Conservation (phyloP, 257 asterid species). For the Solanum sejunctum region DNA sequence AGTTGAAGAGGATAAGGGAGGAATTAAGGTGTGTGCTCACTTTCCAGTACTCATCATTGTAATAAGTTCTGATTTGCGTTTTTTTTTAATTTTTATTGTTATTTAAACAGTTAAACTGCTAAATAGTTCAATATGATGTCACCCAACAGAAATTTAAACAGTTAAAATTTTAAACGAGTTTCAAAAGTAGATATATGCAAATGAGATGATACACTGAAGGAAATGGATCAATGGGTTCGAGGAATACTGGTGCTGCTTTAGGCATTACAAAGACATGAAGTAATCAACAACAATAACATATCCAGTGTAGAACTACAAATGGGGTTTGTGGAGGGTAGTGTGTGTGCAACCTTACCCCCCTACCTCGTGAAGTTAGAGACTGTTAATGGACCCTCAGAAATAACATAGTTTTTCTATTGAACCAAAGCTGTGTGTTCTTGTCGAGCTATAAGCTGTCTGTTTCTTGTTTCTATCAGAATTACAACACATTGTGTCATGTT, state of each 20-base stretch:
- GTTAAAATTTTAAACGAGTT: background rate
- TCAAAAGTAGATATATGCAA: background rate
- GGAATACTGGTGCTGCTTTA: background rate
- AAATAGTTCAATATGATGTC: background rate
- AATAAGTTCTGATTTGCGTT: background rate
- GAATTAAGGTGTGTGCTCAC: constrained; percentile 60
- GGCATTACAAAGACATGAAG: background rate
- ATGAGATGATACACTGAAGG: background rate
- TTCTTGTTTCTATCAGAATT: background rate
- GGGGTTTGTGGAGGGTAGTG: too few relatives aligned
- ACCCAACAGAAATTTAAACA: background rate
- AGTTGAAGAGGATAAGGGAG: constrained; percentile 88
- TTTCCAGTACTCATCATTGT: background rate
- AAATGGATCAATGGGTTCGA: background rate
- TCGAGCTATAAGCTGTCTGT: background rate
- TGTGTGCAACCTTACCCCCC: too few relatives aligned
- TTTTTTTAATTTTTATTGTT: background rate
- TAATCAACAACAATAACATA: too few relatives aligned
- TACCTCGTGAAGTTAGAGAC: too few relatives aligned
- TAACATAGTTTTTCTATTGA: background rate
- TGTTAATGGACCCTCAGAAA: too few relatives aligned
- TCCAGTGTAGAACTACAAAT: too few relatives aligned
- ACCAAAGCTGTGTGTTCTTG: background rate
- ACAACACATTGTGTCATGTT: background rate
- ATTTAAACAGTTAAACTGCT: background rate